Evolutionary conservation across 441 rosid genomes (phyloP).

Genomic region (Adansonia madagascariensis): DNA sequence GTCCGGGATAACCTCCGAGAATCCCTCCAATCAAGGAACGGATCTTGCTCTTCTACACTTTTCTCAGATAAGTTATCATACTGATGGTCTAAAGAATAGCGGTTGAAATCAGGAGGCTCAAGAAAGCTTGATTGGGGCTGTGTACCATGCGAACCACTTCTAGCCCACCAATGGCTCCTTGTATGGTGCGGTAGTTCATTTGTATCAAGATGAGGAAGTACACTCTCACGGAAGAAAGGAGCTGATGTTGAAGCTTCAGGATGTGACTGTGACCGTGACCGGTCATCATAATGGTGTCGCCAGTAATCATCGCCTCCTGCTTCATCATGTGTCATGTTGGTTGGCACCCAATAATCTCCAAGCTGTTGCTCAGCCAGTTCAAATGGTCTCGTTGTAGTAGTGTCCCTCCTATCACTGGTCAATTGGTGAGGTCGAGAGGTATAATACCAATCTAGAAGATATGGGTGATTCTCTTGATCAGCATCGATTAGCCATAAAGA

Average conservation of each 20-base stretch:
- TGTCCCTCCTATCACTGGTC: constrained; percentile 23
- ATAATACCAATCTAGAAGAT: constrained; percentile 91
- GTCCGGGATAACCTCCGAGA: constrained; percentile 49
- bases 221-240: constrained; percentile 68
- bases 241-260: constrained; percentile 73
- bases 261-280: constrained; percentile 51
- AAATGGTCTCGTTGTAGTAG: constrained; percentile 23
- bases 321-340: constrained; percentile 42
- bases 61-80: constrained; percentile 54
- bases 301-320: constrained; percentile 43
- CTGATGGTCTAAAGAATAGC: constrained; percentile 31
- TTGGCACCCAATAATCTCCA: constrained; percentile 57
- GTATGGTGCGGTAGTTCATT: constrained; percentile 32
- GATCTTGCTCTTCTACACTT: constrained; percentile 62
- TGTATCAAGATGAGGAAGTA: constrained; percentile 57
- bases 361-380: constrained; percentile 42
- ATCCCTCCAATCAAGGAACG: constrained; percentile 46
- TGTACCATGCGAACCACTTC: constrained; percentile 44
- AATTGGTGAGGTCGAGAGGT: constrained; percentile 50
- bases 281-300: constrained; percentile 40
- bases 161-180: constrained; percentile 86
- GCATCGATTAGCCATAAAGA: constrained; percentile 72
- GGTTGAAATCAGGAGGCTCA: constrained; percentile 87
- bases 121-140: constrained; percentile 75
- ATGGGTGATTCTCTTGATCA: constrained; percentile 73